A percentile compares a stretch with the other conserved stretches of the same genome.
These are phyloP conservation scores for Sequoiadendron giganteum DNA, from an alignment of 75 land plant genomes.

Conservation along the genomic window DNA sequence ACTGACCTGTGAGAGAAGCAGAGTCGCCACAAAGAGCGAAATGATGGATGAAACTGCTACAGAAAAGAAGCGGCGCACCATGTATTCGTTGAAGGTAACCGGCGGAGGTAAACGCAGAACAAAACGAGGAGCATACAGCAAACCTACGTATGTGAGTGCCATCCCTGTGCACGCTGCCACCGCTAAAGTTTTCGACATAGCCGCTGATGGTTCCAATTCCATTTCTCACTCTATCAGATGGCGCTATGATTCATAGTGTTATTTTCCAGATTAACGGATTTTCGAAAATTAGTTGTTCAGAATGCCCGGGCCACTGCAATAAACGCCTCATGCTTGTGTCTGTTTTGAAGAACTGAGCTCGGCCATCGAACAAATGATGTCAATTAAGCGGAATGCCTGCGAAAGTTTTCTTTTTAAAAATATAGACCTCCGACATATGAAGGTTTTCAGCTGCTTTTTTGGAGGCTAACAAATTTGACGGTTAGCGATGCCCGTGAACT, in stretches of 20 bases:
- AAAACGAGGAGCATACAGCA: constrained; percentile 72
- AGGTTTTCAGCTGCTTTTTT: too few relatives aligned
- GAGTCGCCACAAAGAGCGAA: constrained; percentile 33
- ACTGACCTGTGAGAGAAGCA: constrained; percentile 53
- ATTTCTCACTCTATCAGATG: neutral
- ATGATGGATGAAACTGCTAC: constrained; percentile 57
- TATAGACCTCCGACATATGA: too few relatives aligned
- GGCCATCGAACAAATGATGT: too few relatives aligned
- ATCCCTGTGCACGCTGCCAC: constrained; percentile 61
- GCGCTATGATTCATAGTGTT: neutral
- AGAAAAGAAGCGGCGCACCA: constrained; percentile 76
- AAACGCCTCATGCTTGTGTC: too few relatives aligned
- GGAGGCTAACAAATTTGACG: too few relatives aligned
- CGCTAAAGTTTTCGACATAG: constrained; percentile 43
- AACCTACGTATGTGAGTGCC: constrained; percentile 70
- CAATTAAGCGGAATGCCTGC: too few relatives aligned
- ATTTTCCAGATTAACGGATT: neutral
- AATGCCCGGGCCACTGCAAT: neutral
- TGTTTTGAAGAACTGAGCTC: too few relatives aligned
- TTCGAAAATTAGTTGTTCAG: neutral
- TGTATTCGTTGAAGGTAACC: constrained; percentile 34
- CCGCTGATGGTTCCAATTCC: neutral
- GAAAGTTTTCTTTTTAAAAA: too few relatives aligned
- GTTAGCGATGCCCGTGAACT: too few relatives aligned
- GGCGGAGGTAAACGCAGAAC: constrained; percentile 74